Evolutionary conservation across 345 rosid genomes (phyloP).

Genomic region (Angophora floribunda): DNA sequence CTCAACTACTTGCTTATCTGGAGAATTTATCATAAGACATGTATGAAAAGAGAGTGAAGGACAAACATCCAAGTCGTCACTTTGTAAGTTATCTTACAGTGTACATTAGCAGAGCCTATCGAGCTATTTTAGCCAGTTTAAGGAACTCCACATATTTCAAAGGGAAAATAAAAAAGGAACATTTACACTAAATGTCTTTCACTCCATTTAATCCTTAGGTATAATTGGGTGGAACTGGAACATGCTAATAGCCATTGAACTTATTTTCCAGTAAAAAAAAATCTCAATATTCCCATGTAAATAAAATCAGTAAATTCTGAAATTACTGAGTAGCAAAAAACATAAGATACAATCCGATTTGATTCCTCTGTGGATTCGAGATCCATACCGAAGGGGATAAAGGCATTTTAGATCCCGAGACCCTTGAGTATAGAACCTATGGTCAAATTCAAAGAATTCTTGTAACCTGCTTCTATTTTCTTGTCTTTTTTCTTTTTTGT

Average conservation of each 20-base stretch:
- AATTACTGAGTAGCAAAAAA: background rate
- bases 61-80: background rate
- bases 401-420: background rate
- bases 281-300: background rate
- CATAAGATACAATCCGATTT: background rate
- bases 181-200: background rate
- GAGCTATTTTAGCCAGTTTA: background rate
- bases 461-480: background rate
- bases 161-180: background rate
- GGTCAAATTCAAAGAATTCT: background rate
- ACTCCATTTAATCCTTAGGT: background rate
- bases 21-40: background rate
- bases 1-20: background rate
- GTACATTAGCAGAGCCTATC: background rate
- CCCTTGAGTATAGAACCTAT: background rate
- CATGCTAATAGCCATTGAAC: background rate
- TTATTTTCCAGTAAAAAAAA: background rate
- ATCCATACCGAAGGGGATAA: background rate
- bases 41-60: background rate
- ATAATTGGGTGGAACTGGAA: background rate
- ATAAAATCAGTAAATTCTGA: background rate
- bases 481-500: background rate
- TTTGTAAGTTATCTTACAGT: background rate
- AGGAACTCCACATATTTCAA: background rate
- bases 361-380: background rate